Evolutionary conservation across 768 basidiomycete species (phyloP), one percentile per base, ranked within the genome.

Genomic region (Pisolithus marmoratus): DNA sequence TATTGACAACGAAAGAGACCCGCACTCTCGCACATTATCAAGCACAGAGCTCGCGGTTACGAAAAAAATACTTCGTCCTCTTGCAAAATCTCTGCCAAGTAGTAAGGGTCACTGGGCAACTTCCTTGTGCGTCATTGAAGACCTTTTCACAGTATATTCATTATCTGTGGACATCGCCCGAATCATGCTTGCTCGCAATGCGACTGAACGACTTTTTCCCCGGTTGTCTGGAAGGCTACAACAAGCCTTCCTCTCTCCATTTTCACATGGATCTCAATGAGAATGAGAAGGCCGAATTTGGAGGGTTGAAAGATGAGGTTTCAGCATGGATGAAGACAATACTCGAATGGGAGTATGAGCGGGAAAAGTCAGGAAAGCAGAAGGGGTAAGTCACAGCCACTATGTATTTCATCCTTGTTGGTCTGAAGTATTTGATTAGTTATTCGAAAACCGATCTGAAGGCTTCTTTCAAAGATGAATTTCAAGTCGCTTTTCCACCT

Each of bases 171-270:
- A 59, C 58, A 1, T 54, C 63, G 9, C 60, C 63, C 4, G 67
- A 68, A 40, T 60, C 62, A 24, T 63, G 54, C 51, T 49, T 65
- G 8, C 40, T 68, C 0, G 46, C 41, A 17, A 52, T 52, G 36
- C 45, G 49, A 20, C 50, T 67, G 27, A 59, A 63, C 5, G 58
- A 67, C 47, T 60, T 64, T 42, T 69, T 68, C 36, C 67, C 65
- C 8, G 63, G 62, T 7, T 65, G 54, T n/a, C 27, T 69, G 1
- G 31, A 50, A 8, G 57, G 50, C 19, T 1, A 26, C 2, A 20
- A 55, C 8, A 23, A 22, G 29, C 57, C 61, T 2, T 67, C 67
- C 3, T 49, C 51, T 17, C 19, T 62, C 22, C 49, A 56, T 19
- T 63, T 69, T 23, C 66, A 69, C 12, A 17, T 41, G 1, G 58